Evolutionary conservation across 2,329 filamentous ascomycete species (phyloP).

Genomic region (Davidsoniella eucalypti): DNA sequence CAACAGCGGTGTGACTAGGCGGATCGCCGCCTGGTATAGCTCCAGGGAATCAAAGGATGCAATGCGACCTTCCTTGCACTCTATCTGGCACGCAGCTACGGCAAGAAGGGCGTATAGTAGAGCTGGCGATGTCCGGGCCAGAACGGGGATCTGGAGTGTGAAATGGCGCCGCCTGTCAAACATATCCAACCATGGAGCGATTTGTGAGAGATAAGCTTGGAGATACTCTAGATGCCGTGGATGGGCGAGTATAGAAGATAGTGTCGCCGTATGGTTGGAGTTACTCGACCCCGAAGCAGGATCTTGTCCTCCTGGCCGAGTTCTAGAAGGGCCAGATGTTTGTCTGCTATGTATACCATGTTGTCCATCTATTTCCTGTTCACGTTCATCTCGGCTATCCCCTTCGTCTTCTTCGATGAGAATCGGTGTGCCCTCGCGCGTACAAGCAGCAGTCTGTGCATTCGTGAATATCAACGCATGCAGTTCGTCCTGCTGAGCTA

Average conservation of each 20-base stretch:
- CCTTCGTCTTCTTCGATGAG: constrained; percentile 19
- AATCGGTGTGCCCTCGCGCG: constrained; percentile 23
- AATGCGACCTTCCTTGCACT: constrained; percentile 28
- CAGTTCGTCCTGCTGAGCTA: constrained; percentile 30
- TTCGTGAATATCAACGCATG: constrained; percentile 29
- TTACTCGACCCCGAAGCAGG: too few relatives aligned
- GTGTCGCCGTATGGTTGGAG: too few relatives aligned
- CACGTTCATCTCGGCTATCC: constrained; percentile 15
- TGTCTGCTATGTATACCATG: not conserved
- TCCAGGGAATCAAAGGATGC: constrained; percentile 35
- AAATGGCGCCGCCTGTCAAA: constrained; percentile 38
- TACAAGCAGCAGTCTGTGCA: constrained; percentile 27
- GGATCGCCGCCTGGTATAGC: constrained; percentile 38
- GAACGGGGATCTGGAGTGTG: constrained; percentile 31
- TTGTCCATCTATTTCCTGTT: not conserved
- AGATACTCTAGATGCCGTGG: constrained; percentile 21
- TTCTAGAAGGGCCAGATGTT: too few relatives aligned
- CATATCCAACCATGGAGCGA: constrained; percentile 42
- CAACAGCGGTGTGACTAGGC: constrained; percentile 22
- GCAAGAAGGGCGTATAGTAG: constrained; percentile 36
- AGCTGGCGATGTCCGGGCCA: constrained; percentile 30
- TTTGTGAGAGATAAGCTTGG: constrained; percentile 34
- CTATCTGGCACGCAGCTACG: constrained; percentile 36
- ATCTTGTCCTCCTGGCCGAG: too few relatives aligned
- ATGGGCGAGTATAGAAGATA: too few relatives aligned